Evolutionary conservation across 2,329 filamentous ascomycete species (phyloP).

Genomic region (Dryadomyces quercivorus): DNA sequence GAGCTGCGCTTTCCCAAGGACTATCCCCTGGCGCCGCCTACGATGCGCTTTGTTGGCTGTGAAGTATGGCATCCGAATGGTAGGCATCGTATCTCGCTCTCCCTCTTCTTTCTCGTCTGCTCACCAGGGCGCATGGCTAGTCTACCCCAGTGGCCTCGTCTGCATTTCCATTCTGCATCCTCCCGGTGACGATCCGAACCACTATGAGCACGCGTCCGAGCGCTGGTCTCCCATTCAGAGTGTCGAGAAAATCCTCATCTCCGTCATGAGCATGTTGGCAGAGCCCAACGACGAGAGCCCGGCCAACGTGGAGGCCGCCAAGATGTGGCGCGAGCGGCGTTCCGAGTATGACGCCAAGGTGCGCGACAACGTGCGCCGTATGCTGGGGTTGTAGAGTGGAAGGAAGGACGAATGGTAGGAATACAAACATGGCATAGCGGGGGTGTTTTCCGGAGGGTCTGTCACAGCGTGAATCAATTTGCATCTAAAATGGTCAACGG

Average conservation of each 20-base stretch:
- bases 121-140: slow-evolving; percentile 38
- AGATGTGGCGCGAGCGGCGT: slow-evolving; percentile 85
- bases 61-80: slow-evolving; percentile 97
- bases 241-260: slow-evolving; percentile 94
- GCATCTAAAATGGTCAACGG: too few relatives aligned
- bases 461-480: too few relatives aligned
- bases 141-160: slow-evolving; percentile 83
- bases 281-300: slow-evolving; percentile 96
- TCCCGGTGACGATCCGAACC: slow-evolving; percentile 92
- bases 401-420: background rate
- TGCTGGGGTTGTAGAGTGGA: slow-evolving; percentile 52
- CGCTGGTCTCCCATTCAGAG: slow-evolving; percentile 95
- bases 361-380: slow-evolving; percentile 65
- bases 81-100: slow-evolving; percentile 23
- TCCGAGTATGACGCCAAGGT: slow-evolving; percentile 79
- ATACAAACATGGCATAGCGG: background rate
- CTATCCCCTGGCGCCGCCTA: slow-evolving; percentile 90
- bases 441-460: background rate
- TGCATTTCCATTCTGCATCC: slow-evolving; percentile 98
- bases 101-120: slow-evolving; percentile 2
- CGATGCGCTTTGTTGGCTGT: slow-evolving; percentile 78
- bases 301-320: slow-evolving; percentile 89
- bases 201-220: slow-evolving; percentile 93
- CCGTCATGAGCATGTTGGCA: slow-evolving; percentile 95
- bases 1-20: slow-evolving; percentile 92